A percentile compares a stretch with the other conserved stretches of the same genome.
phyloP scores from a whole-genome alignment of 768 basidiomycete species.

The Mycena metata region DNA sequence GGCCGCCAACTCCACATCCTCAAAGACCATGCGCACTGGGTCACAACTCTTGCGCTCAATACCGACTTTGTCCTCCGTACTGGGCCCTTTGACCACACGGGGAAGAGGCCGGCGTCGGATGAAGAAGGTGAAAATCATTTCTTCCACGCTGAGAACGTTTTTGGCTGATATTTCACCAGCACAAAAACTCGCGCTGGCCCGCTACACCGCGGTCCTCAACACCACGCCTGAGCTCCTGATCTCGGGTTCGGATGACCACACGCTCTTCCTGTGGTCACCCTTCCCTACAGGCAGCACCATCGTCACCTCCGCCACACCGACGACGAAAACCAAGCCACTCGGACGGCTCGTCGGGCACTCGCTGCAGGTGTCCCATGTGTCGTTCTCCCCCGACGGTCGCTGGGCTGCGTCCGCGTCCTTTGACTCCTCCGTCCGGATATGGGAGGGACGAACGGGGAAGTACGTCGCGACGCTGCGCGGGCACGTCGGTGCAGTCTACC shows the following conservation, averaged over 20 bases:
- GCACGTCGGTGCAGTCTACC: slow-evolving; percentile 94
- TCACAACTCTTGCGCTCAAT: slow-evolving; percentile 95
- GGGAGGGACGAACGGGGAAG: slow-evolving; percentile 89
- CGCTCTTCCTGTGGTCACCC: slow-evolving; percentile 94
- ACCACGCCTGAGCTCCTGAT: slow-evolving; percentile 86
- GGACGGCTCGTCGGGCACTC: slow-evolving; percentile 94
- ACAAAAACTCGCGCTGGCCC: slow-evolving; percentile 77
- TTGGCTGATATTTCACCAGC: slow-evolving; percentile 58
- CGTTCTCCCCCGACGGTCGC: slow-evolving; percentile 93
- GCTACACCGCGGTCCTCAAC: slow-evolving; percentile 80
- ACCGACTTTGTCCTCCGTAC: slow-evolving; percentile 96
- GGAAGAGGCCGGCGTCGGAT: slow-evolving; percentile 82
- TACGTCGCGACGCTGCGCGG: slow-evolving; percentile 93
- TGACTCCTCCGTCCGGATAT: slow-evolving; percentile 91
- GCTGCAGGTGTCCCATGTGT: slow-evolving; percentile 93
- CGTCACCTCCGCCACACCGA: slow-evolving; percentile 47
- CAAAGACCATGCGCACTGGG: slow-evolving; percentile 99
- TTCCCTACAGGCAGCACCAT: slow-evolving; percentile 64
- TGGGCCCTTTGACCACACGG: slow-evolving; percentile 93
- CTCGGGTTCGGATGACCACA: slow-evolving; percentile 98
- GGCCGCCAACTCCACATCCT: slow-evolving; percentile 87
- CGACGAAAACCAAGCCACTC: slow-evolving; percentile 73
- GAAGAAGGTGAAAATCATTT: slow-evolving; percentile 73
- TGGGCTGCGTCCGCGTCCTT: slow-evolving; percentile 93
- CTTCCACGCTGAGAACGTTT: not conserved